Conservation (phyloP, 1,284 basidiomycete genomes). For the Cystobasidiaceae sp. region DNA sequence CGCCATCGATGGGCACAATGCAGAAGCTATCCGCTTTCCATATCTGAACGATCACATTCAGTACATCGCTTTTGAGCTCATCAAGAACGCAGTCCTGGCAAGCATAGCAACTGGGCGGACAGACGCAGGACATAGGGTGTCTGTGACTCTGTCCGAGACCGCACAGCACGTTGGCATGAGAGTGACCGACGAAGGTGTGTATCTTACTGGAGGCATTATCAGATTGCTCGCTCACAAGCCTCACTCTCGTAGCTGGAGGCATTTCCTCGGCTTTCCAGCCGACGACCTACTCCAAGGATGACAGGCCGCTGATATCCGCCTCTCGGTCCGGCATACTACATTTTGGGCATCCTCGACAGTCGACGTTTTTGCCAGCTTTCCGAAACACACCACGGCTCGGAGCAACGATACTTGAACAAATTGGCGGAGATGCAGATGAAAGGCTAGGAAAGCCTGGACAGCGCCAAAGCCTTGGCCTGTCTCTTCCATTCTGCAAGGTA, state of each 20-base stretch:
- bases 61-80: constrained; percentile 81
- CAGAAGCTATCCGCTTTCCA: constrained; percentile 58
- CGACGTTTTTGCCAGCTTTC: constrained; percentile 38
- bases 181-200: constrained; percentile 74
- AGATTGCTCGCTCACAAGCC: neutral
- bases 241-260: constrained; percentile 32
- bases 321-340: constrained; percentile 25
- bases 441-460: constrained; percentile 32
- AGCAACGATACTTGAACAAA: constrained; percentile 29
- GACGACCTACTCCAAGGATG: constrained; percentile 6
- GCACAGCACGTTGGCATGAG: constrained; percentile 67
- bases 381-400: constrained; percentile 35
- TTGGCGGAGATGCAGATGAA: constrained; percentile 7
- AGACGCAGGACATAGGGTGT: constrained; percentile 50
- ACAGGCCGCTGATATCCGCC: constrained; percentile 19
- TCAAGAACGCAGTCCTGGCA: constrained; percentile 62
- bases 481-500: constrained; percentile 39
- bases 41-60: constrained; percentile 86
- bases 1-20: constrained; percentile 62
- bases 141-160: constrained; percentile 66
- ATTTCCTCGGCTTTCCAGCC: constrained; percentile 33
- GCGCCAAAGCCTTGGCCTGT: constrained; percentile 36
- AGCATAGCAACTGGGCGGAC: constrained; percentile 34
- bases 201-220: neutral
- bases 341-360: constrained; percentile 36